A percentile compares a stretch with the other conserved stretches of the same genome.
Conservation (phyloP, 2,329 filamentous ascomycete genomes). For the Fusarium goolgardi region DNA sequence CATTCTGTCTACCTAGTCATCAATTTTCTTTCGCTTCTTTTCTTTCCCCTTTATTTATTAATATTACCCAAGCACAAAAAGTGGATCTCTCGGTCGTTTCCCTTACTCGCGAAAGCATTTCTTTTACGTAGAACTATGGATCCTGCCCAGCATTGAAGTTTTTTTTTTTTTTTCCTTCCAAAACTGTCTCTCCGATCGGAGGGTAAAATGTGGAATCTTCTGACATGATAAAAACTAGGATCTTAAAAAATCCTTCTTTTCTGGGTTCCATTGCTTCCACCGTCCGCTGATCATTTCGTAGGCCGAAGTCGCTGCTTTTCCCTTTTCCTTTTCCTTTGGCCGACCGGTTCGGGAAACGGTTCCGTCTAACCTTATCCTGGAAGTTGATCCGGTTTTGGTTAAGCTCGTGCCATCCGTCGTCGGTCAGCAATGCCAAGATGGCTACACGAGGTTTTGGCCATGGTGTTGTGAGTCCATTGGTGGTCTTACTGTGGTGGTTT, state of each 20-base stretch:
- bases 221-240: constrained; percentile 35
- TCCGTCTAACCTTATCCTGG: background rate
- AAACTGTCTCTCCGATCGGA: constrained; percentile 24
- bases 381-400: background rate
- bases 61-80: background rate
- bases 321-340: background rate
- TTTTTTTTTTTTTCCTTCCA: too few relatives aligned
- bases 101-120: constrained; percentile 25
- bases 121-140: constrained; percentile 44
- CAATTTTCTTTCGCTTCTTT: background rate
- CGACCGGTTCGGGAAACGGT: background rate
- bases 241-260: constrained; percentile 4
- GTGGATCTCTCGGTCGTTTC: constrained; percentile 24
- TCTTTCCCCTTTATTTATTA: background rate
- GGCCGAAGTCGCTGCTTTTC: background rate
- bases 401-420: background rate
- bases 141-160: constrained; percentile 30
- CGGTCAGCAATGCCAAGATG: background rate
- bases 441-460: background rate
- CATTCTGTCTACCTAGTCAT: background rate
- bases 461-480: background rate
- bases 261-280: constrained; percentile 22
- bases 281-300: constrained; percentile 14
- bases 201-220: constrained; percentile 16
- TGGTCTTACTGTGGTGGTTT: background rate